Base-by-base conservation (phyloP, 345 rosid species). In the Eucalyptus tenuipes region DNA sequence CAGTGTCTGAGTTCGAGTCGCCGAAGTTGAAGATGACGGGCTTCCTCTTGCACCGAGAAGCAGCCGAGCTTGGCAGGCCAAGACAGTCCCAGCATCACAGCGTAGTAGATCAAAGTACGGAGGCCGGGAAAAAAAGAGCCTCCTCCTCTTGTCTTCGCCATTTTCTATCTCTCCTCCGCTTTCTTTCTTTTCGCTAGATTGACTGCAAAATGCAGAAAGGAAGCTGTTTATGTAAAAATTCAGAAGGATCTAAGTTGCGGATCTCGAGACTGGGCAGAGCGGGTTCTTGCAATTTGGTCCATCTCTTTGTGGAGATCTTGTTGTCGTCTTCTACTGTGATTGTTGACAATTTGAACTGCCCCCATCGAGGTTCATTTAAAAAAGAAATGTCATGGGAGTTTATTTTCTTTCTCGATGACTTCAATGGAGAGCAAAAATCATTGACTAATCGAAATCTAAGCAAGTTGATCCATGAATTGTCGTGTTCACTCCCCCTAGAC, bases 1-100 rank as follows among this genome's bases (percentile, higher is more conserved):
- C 95, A 10, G 95, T 93, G 90, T 94, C 95, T 3, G 95, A 93
- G 84, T 93, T 94, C 0, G 95, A 93, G 88, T 94, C 95, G 2
- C 96, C 94, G 14, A 94, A 92, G 90, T 93, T 93, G 87, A 94
- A 87, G 86, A 93, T 53, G 33, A 93, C 80, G 8, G 94, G 92
- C n/a, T 52, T 85, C 37, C 82, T 91, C 31, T 45, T 86, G 88
- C 94, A 92, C 45, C 88, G 93, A 50, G 91, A 88, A 33, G 53
- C 91, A 68, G 89, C 92, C 48, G 53, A 87, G 16, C 33, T 47
- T 24, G 92, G 88, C 68, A 33, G 87, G 50, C 42, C 80, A 68
- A 89, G 81, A 47, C 75, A 88, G 68, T 48, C 20, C 45, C 11
- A 88, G 29, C 80, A 33, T 17, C 80, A 68, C 80, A 9, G 44